These are phyloP conservation scores for Psilocybe mexicana DNA, from an alignment of 1,284 basidiomycete species.

Conservation along the genomic window DNA sequence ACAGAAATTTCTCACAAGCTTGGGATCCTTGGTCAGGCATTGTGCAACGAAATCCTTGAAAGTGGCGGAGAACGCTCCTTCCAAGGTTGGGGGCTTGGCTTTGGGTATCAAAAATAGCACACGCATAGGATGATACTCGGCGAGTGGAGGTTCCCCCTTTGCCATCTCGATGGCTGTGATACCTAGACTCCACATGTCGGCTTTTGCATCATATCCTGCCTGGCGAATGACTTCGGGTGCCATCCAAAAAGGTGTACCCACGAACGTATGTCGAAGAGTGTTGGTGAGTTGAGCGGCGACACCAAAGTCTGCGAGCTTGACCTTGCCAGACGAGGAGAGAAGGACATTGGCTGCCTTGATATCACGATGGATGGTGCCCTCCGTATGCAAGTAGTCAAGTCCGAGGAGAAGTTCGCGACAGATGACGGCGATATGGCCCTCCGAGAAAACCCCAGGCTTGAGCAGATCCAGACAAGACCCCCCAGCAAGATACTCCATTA, in stretches of 20 bases:
- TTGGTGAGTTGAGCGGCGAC: conserved; percentile 91
- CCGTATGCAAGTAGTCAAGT: conserved; percentile 91
- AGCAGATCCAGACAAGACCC: conserved; percentile 97
- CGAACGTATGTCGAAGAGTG: conserved; percentile 91
- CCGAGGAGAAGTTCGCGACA: conserved; percentile 94
- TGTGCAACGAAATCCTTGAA: conserved; percentile 93
- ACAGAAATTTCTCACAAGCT: conserved; percentile 50
- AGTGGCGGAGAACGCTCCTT: conserved; percentile 78
- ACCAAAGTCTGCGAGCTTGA: conserved; percentile 97
- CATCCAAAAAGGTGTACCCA: conserved; percentile 98
- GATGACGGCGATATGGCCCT: conserved; percentile 92
- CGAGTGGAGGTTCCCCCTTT: conserved; percentile 90
- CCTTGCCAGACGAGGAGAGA: conserved; percentile 86
- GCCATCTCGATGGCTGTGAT: conserved; percentile 98
- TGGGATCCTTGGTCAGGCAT: conserved; percentile 93
- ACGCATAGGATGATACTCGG: conserved; percentile 95
- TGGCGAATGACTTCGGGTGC: conserved; percentile 97
- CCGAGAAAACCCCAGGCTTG: conserved; percentile 88
- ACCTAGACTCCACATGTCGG: conserved; percentile 96
- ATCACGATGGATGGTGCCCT: conserved; percentile 96
- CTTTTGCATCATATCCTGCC: conserved; percentile 94
- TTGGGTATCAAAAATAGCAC: conserved; percentile 96
- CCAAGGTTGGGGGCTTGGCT: conserved; percentile 89
- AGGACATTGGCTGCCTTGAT: conserved; percentile 99
- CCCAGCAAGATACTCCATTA: conserved; percentile 99